A percentile compares a stretch with the other conserved stretches of the same genome.
Evolutionary conservation across 1,284 basidiomycete species (phyloP).

Genomic region (Schizopora paradoxa): DNA sequence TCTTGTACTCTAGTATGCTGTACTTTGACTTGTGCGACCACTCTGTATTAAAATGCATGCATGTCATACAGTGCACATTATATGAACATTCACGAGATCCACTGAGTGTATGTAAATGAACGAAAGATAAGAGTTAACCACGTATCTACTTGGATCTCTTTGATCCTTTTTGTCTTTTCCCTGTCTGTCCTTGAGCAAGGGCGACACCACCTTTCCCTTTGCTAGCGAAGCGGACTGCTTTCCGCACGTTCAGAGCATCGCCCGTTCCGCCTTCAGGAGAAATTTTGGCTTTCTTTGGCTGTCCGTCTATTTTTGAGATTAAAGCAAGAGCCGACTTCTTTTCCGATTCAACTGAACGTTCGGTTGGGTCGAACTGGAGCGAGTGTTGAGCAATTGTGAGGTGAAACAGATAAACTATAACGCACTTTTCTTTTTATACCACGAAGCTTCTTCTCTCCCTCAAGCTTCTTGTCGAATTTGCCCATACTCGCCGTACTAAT

Average conservation of each 20-base stretch:
- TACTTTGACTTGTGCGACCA: neutral
- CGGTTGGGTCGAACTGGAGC: constrained; percentile 74
- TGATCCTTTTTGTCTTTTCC: constrained; percentile 6
- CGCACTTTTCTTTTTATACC: constrained; percentile 91
- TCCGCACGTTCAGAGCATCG: constrained; percentile 74
- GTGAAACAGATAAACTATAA: constrained; percentile 12
- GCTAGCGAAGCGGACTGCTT: constrained; percentile 78
- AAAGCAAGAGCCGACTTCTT: constrained; percentile 71
- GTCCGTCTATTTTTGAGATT: constrained; percentile 71
- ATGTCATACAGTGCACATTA: neutral
- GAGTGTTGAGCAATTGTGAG: constrained; percentile 6
- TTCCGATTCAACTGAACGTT: constrained; percentile 61
- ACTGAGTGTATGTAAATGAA: neutral
- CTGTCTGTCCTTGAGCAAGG: constrained; percentile 36
- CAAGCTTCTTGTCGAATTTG: constrained; percentile 82
- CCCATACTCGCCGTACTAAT: constrained; percentile 92
- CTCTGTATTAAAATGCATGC: neutral
- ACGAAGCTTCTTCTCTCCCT: constrained; percentile 85
- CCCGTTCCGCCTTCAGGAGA: constrained; percentile 44
- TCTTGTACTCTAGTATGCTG: neutral
- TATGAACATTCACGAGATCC: constrained; percentile 3
- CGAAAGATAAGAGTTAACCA: neutral
- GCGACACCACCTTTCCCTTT: constrained; percentile 61
- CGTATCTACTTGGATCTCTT: constrained; percentile 6
- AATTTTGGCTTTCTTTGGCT: constrained; percentile 54